phyloP scores from a whole-genome alignment of 768 basidiomycete species.

The Leccinum subgranulosum region DNA sequence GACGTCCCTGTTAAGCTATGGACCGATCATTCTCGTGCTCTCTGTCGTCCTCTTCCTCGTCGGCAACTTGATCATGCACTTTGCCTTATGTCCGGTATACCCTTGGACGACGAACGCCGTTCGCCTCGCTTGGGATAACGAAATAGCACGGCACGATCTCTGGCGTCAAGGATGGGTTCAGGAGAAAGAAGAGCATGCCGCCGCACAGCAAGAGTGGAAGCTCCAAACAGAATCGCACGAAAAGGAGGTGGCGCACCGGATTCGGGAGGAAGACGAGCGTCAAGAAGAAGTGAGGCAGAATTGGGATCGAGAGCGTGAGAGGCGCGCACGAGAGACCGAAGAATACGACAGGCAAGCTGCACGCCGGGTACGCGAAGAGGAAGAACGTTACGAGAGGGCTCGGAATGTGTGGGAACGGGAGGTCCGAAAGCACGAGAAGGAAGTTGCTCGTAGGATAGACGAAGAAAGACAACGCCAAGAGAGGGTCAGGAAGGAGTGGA shows the following conservation, averaged over 20 bases:
- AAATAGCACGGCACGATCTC: not conserved
- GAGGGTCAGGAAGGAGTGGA: conserved; percentile 4
- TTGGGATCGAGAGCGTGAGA: conserved; percentile 6
- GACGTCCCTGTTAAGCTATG: not conserved
- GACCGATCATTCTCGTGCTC: not conserved
- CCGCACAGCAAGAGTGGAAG: conserved; percentile 4
- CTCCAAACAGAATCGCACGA: conserved; percentile 11
- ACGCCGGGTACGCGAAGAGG: conserved; percentile 5
- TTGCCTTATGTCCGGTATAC: conserved; percentile 8
- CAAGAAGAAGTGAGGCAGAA: conserved; percentile 3
- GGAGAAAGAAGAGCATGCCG: conserved; percentile 3
- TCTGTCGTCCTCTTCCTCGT: not conserved
- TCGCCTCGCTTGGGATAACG: conserved; percentile 12
- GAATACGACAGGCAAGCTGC: conserved; percentile 3
- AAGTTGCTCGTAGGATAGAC: not conserved
- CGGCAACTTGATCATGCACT: conserved; percentile 3
- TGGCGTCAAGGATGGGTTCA: conserved; percentile 3
- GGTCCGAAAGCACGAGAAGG: conserved; percentile 2
- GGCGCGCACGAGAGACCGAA: not conserved
- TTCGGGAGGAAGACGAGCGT: conserved; percentile 4
- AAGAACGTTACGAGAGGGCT: conserved; percentile 4
- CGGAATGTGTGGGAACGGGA: conserved; percentile 3
- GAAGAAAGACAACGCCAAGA: conserved; percentile 8
- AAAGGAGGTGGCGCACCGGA: conserved; percentile 4
- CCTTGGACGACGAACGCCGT: conserved; percentile 6